Evolutionary conservation across 2,329 filamentous ascomycete species (phyloP).

Genomic region (Dothistroma septosporum): DNA sequence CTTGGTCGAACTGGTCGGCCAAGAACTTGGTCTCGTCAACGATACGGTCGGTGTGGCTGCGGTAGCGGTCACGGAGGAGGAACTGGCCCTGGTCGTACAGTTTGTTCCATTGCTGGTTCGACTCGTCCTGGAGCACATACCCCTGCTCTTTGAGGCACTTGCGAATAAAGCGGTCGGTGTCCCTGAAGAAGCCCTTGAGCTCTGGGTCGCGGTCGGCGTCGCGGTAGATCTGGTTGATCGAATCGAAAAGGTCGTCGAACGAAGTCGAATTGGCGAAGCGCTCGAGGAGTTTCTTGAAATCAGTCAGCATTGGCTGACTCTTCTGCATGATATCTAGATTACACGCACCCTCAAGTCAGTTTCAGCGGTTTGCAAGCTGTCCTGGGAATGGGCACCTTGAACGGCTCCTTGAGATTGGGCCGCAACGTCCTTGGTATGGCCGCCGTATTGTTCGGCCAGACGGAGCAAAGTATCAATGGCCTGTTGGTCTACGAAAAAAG

Average conservation of each 20-base stretch:
- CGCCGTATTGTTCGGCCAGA: conserved; percentile 78
- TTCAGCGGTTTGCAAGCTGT: conserved; percentile 67
- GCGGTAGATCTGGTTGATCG: conserved; percentile 78
- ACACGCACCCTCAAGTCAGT: conserved; percentile 66
- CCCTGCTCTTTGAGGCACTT: conserved; percentile 84
- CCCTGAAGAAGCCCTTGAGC: conserved; percentile 83
- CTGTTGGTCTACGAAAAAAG: conserved; percentile 58
- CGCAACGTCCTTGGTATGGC: conserved; percentile 64
- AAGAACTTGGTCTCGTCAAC: conserved; percentile 89
- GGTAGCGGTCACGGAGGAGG: conserved; percentile 84
- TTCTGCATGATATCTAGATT: conserved; percentile 39
- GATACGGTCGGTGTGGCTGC: conserved; percentile 76
- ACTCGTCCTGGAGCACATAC: conserved; percentile 78
- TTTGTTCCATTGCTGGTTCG: conserved; percentile 75
- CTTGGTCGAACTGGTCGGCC: conserved; percentile 80
- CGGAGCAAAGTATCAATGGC: conserved; percentile 84
- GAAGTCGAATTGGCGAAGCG: conserved; percentile 95
- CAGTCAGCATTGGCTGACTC: conserved; percentile 48
- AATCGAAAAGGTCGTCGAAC: conserved; percentile 75
- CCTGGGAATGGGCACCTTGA: conserved; percentile 64
- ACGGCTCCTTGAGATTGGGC: conserved; percentile 63
- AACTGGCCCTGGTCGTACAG: conserved; percentile 83
- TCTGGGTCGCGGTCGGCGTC: conserved; percentile 85
- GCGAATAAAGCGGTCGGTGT: conserved; percentile 71
- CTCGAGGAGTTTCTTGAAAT: conserved; percentile 73